A percentile compares a stretch with the other conserved stretches of the same genome.
Conservation (phyloP, 306 rosid species). For the Vigna trinervia region DNA sequence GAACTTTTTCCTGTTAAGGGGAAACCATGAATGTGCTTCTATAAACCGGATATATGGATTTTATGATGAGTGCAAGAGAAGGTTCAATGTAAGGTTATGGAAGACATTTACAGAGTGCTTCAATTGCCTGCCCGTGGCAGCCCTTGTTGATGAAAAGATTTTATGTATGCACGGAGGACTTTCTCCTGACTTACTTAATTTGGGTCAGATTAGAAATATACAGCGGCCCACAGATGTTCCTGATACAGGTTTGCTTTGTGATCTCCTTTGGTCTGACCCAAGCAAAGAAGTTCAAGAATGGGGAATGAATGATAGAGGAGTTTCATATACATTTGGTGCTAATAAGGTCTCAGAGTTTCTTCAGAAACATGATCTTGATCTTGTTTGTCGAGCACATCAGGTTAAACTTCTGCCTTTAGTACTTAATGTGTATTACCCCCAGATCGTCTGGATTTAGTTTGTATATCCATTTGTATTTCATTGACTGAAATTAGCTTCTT, state of each 20-base stretch:
- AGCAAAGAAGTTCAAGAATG: conserved; percentile 84
- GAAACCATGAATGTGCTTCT: conserved; percentile 97
- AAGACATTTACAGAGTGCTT: conserved; percentile 88
- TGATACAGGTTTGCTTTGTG: conserved; percentile 92
- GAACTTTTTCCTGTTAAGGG: conserved; percentile 90
- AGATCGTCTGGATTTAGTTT: conserved; percentile 37
- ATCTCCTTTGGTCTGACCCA: conserved; percentile 98
- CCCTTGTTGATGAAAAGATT: conserved; percentile 92
- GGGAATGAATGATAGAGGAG: conserved; percentile 97
- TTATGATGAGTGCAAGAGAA: conserved; percentile 97
- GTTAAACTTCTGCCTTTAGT: conserved; percentile 50
- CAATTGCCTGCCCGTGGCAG: conserved; percentile 94
- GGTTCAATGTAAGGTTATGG: conserved; percentile 90
- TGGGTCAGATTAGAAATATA: conserved; percentile 80
- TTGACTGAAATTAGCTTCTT: conserved; percentile 25
- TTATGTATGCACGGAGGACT: conserved; percentile 98
- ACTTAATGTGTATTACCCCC: conserved; percentile 24
- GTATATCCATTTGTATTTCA: conserved; percentile 33
- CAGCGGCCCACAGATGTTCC: conserved; percentile 94
- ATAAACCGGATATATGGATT: conserved; percentile 95
- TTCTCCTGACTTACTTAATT: conserved; percentile 80
- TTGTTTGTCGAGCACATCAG: conserved; percentile 98
- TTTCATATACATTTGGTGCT: conserved; percentile 92
- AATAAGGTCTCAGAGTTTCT: conserved; percentile 83
- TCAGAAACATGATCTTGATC: conserved; percentile 93